phyloP scores from a whole-genome alignment of 106 monocot species.

The Agapanthus africanus region DNA sequence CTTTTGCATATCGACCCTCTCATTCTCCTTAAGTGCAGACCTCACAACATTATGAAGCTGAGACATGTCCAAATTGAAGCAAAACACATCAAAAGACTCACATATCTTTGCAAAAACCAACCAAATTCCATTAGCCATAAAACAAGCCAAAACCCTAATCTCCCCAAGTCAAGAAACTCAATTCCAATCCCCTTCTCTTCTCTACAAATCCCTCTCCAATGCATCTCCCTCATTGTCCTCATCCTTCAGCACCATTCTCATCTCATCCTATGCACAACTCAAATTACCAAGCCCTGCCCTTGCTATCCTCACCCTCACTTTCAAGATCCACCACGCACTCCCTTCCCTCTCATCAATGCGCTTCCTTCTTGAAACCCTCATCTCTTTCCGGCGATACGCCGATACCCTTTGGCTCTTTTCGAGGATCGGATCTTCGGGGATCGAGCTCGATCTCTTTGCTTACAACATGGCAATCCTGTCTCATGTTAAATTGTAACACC shows the following conservation, averaged over 20 bases:
- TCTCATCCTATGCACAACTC: constrained; percentile 10
- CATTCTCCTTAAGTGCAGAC: too few relatives aligned
- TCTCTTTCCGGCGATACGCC: constrained; percentile 27
- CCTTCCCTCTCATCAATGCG: constrained; percentile 14
- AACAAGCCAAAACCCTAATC: constrained; percentile 16
- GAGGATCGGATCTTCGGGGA: constrained; percentile 10
- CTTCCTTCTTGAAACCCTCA: constrained; percentile 38
- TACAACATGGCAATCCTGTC: constrained; percentile 52
- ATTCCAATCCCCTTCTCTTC: background rate
- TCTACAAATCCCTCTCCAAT: constrained; percentile 9
- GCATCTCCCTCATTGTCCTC: background rate
- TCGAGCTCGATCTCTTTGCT: constrained; percentile 26
- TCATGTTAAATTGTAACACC: too few relatives aligned
- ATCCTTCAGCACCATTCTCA: constrained; percentile 4
- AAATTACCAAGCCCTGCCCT: constrained; percentile 6
- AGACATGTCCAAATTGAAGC: too few relatives aligned
- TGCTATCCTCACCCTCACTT: background rate
- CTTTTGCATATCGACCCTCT: too few relatives aligned
- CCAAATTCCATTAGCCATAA: background rate
- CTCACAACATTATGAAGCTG: too few relatives aligned
- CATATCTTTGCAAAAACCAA: background rate
- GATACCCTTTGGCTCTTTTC: constrained; percentile 26
- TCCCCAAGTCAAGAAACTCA: background rate
- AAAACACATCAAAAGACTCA: background rate
- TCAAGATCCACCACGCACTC: background rate